Evolutionary conservation across 2,329 filamentous ascomycete genomes (phyloP).

Genomic region (Neofusicoccum umdonicola): DNA sequence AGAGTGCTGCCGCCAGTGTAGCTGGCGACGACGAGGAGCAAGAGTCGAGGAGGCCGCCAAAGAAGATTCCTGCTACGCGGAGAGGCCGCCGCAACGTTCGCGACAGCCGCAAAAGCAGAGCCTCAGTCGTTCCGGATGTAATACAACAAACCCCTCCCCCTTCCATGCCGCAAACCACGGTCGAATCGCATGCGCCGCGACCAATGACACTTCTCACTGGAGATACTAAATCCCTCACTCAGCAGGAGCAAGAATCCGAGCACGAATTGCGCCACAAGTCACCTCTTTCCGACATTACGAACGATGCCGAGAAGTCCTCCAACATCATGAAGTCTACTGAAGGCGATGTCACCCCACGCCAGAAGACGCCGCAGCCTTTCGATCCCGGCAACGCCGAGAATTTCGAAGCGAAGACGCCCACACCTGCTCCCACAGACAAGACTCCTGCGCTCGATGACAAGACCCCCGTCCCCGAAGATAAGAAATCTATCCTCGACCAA

Average conservation of each 20-base stretch:
- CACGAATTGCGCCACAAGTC: constrained; percentile 9
- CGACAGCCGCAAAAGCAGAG: constrained; percentile 14
- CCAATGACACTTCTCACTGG: not conserved
- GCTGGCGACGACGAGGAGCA: not conserved
- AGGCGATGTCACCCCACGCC: not conserved
- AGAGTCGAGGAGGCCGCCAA: not conserved
- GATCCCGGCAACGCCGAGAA: not conserved
- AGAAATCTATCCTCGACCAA: constrained; percentile 44
- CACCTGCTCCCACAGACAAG: not conserved
- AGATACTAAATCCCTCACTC: not conserved
- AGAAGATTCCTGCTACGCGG: not conserved
- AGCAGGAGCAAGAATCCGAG: constrained; percentile 8
- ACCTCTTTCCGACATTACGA: constrained; percentile 13
- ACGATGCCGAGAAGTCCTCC: constrained; percentile 6
- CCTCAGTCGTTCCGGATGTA: constrained; percentile 14
- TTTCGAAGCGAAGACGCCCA: not conserved
- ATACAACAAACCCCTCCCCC: constrained; percentile 6
- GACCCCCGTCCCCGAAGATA: constrained; percentile 51
- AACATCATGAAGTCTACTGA: constrained; percentile 8
- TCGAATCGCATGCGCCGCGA: not conserved
- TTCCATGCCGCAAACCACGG: not conserved
- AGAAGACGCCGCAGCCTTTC: constrained; percentile 3
- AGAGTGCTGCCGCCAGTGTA: not conserved
- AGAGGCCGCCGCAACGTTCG: constrained; percentile 16
- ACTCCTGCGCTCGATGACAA: constrained; percentile 48